These are phyloP conservation scores for Tricharina praecox DNA, from an alignment of 495 filamentous ascomycete species.

Conservation along the genomic window DNA sequence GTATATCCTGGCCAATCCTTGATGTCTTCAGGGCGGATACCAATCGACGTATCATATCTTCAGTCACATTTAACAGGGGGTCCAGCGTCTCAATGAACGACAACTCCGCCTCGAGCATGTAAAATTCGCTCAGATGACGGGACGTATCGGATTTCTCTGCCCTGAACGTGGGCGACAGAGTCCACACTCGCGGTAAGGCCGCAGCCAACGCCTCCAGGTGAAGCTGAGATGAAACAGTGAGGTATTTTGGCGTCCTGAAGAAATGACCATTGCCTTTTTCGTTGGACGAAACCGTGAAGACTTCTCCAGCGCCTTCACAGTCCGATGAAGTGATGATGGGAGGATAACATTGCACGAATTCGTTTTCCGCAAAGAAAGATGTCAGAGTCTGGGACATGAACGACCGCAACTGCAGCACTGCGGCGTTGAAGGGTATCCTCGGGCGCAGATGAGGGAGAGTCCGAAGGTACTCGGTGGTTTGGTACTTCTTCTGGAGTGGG, in stretches of 20 bases:
- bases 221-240: constrained; percentile 87
- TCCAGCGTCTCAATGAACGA: constrained; percentile 55
- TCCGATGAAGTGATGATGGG: constrained; percentile 94
- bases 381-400: constrained; percentile 55
- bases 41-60: constrained; percentile 54
- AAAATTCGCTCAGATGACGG: constrained; percentile 91
- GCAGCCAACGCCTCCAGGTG: constrained; percentile 88
- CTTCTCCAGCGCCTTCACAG: constrained; percentile 91
- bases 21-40: constrained; percentile 39
- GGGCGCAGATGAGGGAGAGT: constrained; percentile 77
- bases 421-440: constrained; percentile 63
- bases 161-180: constrained; percentile 80
- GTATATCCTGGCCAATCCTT: constrained; percentile 45
- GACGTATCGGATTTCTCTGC: constrained; percentile 90
- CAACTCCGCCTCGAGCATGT: constrained; percentile 90
- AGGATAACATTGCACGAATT: constrained; percentile 76
- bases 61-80: constrained; percentile 58
- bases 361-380: constrained; percentile 47
- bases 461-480: constrained; percentile 73
- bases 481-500: constrained; percentile 88
- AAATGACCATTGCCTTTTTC: constrained; percentile 33
- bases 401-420: constrained; percentile 70
- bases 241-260: constrained; percentile 80
- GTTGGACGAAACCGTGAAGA: constrained; percentile 49
- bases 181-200: constrained; percentile 81